These are phyloP conservation scores for Candolleomyces aberdarensis DNA, from an alignment of 768 basidiomycete genomes.

Conservation along the genomic window DNA sequence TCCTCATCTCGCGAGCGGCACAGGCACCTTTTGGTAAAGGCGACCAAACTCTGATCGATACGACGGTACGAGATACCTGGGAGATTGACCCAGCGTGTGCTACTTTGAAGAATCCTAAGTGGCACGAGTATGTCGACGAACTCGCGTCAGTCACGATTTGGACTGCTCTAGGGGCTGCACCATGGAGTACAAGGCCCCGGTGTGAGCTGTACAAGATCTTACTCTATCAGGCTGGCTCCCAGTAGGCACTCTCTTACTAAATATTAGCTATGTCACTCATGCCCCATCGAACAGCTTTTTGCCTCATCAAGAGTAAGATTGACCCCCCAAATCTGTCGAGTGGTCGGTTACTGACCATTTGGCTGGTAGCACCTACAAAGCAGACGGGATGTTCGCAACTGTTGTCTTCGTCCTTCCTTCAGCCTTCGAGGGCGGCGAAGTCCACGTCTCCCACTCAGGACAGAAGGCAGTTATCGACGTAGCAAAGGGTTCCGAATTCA, in stretches of 20 bases:
- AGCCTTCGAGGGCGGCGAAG: no score
- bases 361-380: slow-evolving; percentile 39
- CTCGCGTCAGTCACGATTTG: slow-evolving; percentile 29
- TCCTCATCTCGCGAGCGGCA: slow-evolving; percentile 29
- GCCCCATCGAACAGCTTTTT: slow-evolving; percentile 22
- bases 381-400: slow-evolving; percentile 50
- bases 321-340: not conserved
- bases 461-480: slow-evolving; percentile 3
- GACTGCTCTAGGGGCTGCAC: slow-evolving; percentile 32
- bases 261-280: no score
- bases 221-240: no score
- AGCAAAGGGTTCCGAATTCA: slow-evolving; percentile 23
- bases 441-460: no score
- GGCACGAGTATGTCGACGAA: slow-evolving; percentile 32
- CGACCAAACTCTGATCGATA: slow-evolving; percentile 8
- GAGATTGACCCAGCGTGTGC: slow-evolving; percentile 42
- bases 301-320: slow-evolving; percentile 43
- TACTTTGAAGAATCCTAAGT: slow-evolving; percentile 38
- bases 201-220: no score
- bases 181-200: slow-evolving; percentile 23
- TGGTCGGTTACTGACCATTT: not conserved
- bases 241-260: no score
- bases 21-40: no score
- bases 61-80: slow-evolving; percentile 46
- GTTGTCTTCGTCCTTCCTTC: slow-evolving; percentile 37